Conservation (phyloP, 2,329 filamentous ascomycete genomes). For the Emergomyces pasteurianus region DNA sequence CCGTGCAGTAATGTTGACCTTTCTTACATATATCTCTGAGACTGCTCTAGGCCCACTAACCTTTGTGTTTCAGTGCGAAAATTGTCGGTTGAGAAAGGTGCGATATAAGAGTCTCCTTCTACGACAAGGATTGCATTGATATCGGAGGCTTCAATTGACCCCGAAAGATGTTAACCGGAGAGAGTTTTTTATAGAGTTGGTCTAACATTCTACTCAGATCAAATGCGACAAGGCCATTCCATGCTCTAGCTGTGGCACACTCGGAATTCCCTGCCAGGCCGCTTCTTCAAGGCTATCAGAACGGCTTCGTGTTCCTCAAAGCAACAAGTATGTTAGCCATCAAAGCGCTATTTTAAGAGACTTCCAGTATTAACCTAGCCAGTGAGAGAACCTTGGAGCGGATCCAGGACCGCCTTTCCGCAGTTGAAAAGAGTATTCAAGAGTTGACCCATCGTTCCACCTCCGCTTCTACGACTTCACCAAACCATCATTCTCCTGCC, state of each 20-base stretch:
- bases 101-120: neutral
- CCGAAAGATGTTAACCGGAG: neutral
- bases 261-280: slow-evolving; percentile 3
- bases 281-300: neutral
- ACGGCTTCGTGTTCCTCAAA: neutral
- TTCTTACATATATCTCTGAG: neutral
- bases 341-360: neutral
- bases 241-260: slow-evolving; percentile 2
- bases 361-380: neutral
- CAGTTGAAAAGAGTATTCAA: slow-evolving; percentile 13
- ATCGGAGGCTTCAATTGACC: neutral
- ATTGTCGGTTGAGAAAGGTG: slow-evolving; percentile 20
- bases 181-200: slow-evolving; percentile 3
- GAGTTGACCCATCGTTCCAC: slow-evolving; percentile 7
- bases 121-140: neutral
- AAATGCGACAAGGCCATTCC: slow-evolving; percentile 3
- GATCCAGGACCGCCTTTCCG: slow-evolving; percentile 23
- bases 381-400: slow-evolving; percentile 19
- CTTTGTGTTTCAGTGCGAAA: slow-evolving; percentile 14
- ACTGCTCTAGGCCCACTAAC: neutral
- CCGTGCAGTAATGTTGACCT: slow-evolving; percentile 13
- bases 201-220: slow-evolving; percentile 10
- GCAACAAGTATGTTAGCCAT: neutral
- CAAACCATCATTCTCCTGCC: neutral
- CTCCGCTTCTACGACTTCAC: neutral